Evolutionary conservation across 2,329 filamentous ascomycete species (phyloP), one percentile per base, ranked within the genome.

Genomic region (Colletotrichum siamense): DNA sequence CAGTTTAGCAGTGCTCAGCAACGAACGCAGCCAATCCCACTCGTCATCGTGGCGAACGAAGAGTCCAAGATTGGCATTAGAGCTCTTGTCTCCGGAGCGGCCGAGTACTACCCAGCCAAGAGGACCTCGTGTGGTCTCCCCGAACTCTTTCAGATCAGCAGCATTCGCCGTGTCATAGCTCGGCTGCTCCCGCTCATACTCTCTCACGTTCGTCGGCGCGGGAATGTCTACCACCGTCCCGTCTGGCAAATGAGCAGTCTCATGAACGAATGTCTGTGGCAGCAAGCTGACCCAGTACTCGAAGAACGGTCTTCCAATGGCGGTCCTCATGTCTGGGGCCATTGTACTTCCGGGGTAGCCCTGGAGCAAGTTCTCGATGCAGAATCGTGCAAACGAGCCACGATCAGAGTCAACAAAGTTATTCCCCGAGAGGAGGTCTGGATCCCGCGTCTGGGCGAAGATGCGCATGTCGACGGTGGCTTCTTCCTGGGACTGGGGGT

Each of bases 391-490:
- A 77, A 86, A 86, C 1, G 77, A 77, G 70, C 78, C 78, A 39
- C 77, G 66, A 78, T 83, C 18, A 70, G 77, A 6, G 83, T 80
- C 30, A 80, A 80, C 16, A 84, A 79, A 71, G 81, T 79, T 61
- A 49, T 59, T 68, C 6, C 65, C 65, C 5, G 65, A 68, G 5
- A 68, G 36, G 18, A 68, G 12, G 79, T 16, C 78, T 69, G 83
- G 82, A 5, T 81, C 78, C 15, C 77, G 80, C 8, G 87, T 84
- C 78, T 88, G 85, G 5, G 84, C 82, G 67, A 88, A 87, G 24
- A 88, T 81, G 16, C 88, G 85, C 66, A 88, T 80, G 75, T 87
- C 88, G 4, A 86, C 87, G 4, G 87, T 89, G 9, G 85, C 84
- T 24, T 83, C 85, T 71, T 87, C 79, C 78, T 89, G 87, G 8